These are phyloP conservation scores for Sequoia sempervirens DNA, from an alignment of 75 land plant species.

Conservation along the genomic window DNA sequence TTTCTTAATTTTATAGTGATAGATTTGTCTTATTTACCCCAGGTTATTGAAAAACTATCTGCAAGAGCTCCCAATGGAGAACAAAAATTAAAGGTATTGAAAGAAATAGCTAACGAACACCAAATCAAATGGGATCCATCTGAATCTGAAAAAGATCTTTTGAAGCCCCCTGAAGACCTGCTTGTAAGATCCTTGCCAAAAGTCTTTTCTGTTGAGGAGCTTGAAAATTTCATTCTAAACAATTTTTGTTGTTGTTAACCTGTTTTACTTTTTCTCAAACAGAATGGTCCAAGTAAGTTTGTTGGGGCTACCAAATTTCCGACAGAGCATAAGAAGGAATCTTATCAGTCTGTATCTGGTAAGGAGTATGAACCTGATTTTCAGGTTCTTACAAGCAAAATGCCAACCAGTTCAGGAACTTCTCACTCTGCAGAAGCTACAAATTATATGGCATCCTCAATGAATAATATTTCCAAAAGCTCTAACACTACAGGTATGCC, in stretches of 20 bases:
- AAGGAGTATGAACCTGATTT: constrained; percentile 13
- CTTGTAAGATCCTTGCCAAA: constrained; percentile 47
- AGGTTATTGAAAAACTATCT: constrained; percentile 94
- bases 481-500: constrained; percentile 16
- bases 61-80: constrained; percentile 71
- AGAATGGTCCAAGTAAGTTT: constrained; percentile 48
- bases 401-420: constrained; percentile 9
- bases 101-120: constrained; percentile 83
- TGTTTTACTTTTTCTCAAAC: constrained; percentile 13
- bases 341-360: constrained; percentile 8
- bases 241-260: not conserved
- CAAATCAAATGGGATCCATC: constrained; percentile 82
- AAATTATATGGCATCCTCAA: not conserved
- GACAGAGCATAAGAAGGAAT: not conserved
- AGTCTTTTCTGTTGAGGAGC: not conserved
- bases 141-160: constrained; percentile 53
- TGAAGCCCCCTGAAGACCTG: constrained; percentile 53
- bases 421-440: constrained; percentile 5
- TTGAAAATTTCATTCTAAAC: not conserved
- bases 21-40: not conserved
- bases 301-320: constrained; percentile 13
- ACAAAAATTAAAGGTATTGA: constrained; percentile 74
- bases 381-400: not conserved
- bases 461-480: constrained; percentile 11
- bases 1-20: constrained; percentile 4